Conservation (phyloP, 2,329 filamentous ascomycete species). For the Calonectria naviculata region DNA sequence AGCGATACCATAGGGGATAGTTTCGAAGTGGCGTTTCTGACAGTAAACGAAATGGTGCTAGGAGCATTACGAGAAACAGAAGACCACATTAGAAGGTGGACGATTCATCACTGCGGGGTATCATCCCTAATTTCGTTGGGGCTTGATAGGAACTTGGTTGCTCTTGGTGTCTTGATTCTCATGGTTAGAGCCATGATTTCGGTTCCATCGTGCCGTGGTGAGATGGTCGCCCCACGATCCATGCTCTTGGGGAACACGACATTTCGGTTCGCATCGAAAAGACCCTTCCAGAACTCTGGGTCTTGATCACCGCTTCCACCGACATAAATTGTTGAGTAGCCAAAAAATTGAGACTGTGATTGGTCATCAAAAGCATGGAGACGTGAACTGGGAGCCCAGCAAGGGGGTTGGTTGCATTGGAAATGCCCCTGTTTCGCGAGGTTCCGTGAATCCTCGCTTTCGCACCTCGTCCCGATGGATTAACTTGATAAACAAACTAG, state of each 20-base stretch:
- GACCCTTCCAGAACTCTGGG: constrained; percentile 1
- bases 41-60: constrained; percentile 29
- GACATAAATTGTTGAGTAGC: neutral
- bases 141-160: neutral
- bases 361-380: neutral
- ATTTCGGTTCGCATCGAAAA: neutral
- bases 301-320: neutral
- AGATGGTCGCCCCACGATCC: constrained; percentile 7
- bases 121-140: constrained; percentile 14
- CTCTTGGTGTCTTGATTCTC: neutral
- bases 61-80: constrained; percentile 18
- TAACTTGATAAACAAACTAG: neutral
- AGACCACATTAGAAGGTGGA: constrained; percentile 8
- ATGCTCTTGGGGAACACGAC: neutral
- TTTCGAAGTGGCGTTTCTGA: constrained; percentile 25
- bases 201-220: constrained; percentile 8
- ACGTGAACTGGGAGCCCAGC: constrained; percentile 6
- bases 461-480: neutral
- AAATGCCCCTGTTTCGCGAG: constrained; percentile 30
- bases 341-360: neutral
- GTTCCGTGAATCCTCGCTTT: constrained; percentile 14
- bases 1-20: constrained; percentile 22
- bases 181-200: neutral
- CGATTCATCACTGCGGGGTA: constrained; percentile 8
- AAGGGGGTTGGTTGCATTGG: constrained; percentile 20